Evolutionary conservation across 1,284 basidiomycete genomes (phyloP).

Genomic region (Mycena citricolor): DNA sequence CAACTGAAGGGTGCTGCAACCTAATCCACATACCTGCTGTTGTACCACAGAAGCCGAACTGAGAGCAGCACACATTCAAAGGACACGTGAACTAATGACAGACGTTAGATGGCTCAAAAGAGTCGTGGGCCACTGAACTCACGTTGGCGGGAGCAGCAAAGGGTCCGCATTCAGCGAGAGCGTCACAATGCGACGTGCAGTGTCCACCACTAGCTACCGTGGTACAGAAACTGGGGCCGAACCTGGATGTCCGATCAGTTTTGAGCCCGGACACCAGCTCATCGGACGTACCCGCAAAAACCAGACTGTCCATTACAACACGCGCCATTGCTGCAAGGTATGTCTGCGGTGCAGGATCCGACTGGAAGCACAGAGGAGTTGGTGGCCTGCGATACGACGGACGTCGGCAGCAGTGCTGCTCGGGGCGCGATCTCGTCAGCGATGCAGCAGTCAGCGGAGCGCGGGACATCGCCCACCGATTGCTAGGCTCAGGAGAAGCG

Average conservation of each 20-base stretch:
- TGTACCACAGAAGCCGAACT: constrained; percentile 14
- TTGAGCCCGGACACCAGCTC: neutral
- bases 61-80: constrained; percentile 13
- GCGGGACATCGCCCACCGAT: too few species aligned
- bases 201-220: constrained; percentile 10
- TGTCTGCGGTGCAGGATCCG: constrained; percentile 9
- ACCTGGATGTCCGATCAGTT: constrained; percentile 1
- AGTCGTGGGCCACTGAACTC: neutral
- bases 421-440: too few species aligned
- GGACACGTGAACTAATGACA: constrained; percentile 4
- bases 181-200: constrained; percentile 13
- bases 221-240: constrained; percentile 7
- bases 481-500: too few species aligned
- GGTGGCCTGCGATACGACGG: constrained; percentile 4
- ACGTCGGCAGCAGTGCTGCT: too few species aligned
- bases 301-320: constrained; percentile 11
- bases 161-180: constrained; percentile 5
- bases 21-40: neutral
- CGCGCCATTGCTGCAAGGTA: constrained; percentile 11
- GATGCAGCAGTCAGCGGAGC: too few species aligned
- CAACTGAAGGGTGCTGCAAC: neutral
- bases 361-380: constrained; percentile 11
- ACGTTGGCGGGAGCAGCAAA: constrained; percentile 4
- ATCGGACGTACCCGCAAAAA: constrained; percentile 8
- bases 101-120: neutral